Conservation (phyloP, 495 filamentous ascomycete genomes). For the Hypoxylon rickii region DNA sequence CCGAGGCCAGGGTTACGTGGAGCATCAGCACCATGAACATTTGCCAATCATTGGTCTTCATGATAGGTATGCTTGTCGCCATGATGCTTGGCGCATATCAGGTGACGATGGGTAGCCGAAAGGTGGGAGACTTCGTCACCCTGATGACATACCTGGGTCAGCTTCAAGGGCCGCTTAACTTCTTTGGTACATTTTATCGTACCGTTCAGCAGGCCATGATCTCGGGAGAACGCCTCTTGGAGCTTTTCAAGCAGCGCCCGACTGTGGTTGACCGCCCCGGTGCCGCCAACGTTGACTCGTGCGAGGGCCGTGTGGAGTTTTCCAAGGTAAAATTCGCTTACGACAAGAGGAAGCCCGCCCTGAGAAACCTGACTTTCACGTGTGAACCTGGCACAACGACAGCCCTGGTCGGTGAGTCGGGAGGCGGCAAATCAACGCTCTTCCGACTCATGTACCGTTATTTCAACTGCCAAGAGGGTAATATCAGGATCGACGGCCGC, state of each 20-base stretch:
- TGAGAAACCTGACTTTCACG: slow-evolving; percentile 79
- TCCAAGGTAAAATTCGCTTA: slow-evolving; percentile 89
- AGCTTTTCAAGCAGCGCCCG: slow-evolving; percentile 87
- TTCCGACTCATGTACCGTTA: slow-evolving; percentile 95
- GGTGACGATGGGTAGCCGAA: slow-evolving; percentile 70
- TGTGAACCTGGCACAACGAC: slow-evolving; percentile 91
- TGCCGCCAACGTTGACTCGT: slow-evolving; percentile 58
- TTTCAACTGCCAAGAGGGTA: slow-evolving; percentile 80
- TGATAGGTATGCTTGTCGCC: slow-evolving; percentile 79
- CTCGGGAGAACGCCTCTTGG: slow-evolving; percentile 91
- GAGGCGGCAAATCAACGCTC: slow-evolving; percentile 96
- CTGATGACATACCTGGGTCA: slow-evolving; percentile 91
- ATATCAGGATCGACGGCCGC: slow-evolving; percentile 79
- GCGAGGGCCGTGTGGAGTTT: slow-evolving; percentile 82
- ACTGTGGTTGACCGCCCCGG: slow-evolving; percentile 75
- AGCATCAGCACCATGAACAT: slow-evolving; percentile 94
- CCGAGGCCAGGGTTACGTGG: slow-evolving; percentile 85
- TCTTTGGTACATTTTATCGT: slow-evolving; percentile 97
- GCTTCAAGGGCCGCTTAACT: slow-evolving; percentile 90
- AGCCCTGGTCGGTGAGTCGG: slow-evolving; percentile 92
- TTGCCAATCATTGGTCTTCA: slow-evolving; percentile 91
- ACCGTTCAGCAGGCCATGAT: slow-evolving; percentile 97
- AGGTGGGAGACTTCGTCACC: slow-evolving; percentile 78
- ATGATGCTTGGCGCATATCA: slow-evolving; percentile 90
- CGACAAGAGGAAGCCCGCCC: slow-evolving; percentile 82